Evolutionary conservation across 176 grass and related monocot genomes (phyloP), one percentile per base, ranked within the genome.

Genomic region (Leersia perrieri): DNA sequence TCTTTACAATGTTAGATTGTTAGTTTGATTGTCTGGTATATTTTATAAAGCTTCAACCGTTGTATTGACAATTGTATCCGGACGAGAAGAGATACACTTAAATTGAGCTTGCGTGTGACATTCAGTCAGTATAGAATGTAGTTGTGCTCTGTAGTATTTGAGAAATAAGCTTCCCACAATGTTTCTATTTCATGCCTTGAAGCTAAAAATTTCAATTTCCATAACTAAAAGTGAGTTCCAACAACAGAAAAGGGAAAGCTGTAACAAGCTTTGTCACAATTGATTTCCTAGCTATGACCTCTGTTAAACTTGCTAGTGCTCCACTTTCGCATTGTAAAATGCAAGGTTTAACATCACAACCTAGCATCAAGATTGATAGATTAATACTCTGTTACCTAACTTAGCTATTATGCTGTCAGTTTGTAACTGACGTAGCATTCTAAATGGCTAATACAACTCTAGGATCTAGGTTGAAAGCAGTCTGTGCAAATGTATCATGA

Each of bases 301-400:
- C 3, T 68, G 9, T 34, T 38, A 36, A 5, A 39, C 22, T 68
- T 68, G 1, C 22, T 68, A 38, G 10, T 12, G 11, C 6, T 11
- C 34, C 34, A 14, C 34, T 5, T 68, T 39, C 5, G 9, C 33
- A 68, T 68, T 39, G 32, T 23, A 9, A 13, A 68, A n/a, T 22
- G 22, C 66, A 25, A 39, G 11, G 33, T 68, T 38, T 35, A 68
- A 22, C 22, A 11, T 80, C 40, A 70, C 10, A 9, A 40, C 34
- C 34, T 70, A 80, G 34, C 9, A 41, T 60, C 33, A 60, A 39
- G 49, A 40, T 35, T 29, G 32, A 47, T 58, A 60, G 64, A 33
- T 69, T 36, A 69, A 69, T 57, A 22, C 51, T 38, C 31, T 68
- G 10, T 79, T 57, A 69, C 38, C 18, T 69, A 32, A 80, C 53